Conservation (phyloP, 495 filamentous ascomycete genomes). For the Aspergillus panamensis region DNA sequence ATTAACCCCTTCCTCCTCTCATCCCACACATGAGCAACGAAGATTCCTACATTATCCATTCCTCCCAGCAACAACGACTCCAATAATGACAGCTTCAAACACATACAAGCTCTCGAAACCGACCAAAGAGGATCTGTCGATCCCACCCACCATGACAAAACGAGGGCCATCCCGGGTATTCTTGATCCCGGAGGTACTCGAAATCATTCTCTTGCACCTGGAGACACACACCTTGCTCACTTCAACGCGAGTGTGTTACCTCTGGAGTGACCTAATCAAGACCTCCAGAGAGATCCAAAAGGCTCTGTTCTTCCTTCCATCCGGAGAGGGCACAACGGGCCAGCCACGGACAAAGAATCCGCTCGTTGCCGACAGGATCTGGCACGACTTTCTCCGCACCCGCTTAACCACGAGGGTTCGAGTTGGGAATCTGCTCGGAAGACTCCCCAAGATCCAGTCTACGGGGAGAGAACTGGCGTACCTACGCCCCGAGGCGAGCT, state of each 20-base stretch:
- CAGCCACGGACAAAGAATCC: not conserved
- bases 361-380: not conserved
- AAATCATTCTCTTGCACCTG: not conserved
- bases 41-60: too few species aligned
- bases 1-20: too few species aligned
- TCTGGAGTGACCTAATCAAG: constrained; percentile 4
- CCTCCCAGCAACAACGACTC: too few species aligned
- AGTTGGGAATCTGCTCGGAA: not conserved
- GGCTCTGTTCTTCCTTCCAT: constrained; percentile 1
- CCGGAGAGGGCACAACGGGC: not conserved
- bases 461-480: not conserved
- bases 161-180: not conserved
- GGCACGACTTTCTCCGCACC: not conserved
- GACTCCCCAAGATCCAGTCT: too few species aligned
- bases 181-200: not conserved
- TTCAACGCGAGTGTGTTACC: not conserved
- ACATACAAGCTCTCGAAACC: too few species aligned
- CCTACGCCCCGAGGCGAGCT: not conserved
- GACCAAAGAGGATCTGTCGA: too few species aligned
- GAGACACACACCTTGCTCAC: constrained; percentile 2
- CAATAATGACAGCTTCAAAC: too few species aligned
- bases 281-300: not conserved
- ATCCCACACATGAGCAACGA: too few species aligned
- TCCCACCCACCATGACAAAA: too few species aligned
- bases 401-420: not conserved